Evolutionary conservation across 495 filamentous ascomycete species (phyloP).

Genomic region (Xylaria acuta): DNA sequence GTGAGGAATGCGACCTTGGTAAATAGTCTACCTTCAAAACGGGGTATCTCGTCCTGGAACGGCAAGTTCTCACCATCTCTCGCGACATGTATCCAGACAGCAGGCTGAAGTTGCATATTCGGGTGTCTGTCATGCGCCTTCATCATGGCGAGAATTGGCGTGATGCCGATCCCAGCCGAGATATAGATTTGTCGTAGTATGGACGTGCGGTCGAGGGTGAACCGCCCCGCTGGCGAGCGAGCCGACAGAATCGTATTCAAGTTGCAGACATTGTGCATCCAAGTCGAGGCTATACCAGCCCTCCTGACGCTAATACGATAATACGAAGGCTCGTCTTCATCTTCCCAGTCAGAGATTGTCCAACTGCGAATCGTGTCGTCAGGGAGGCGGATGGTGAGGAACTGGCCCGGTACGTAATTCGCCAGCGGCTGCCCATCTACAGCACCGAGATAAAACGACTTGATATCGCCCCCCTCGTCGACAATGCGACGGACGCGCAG

Average conservation of each 20-base stretch:
- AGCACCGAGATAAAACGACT: conserved; percentile 19
- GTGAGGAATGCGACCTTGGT: conserved; percentile 20
- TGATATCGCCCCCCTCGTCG: conserved; percentile 8
- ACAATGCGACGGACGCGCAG: conserved; percentile 11
- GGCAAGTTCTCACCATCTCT: conserved; percentile 12
- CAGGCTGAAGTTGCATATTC: neutral
- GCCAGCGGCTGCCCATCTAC: conserved; percentile 11
- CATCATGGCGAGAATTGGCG: conserved; percentile 27
- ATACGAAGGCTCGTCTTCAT: conserved; percentile 9
- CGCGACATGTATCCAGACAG: conserved; percentile 24
- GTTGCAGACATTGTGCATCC: conserved; percentile 16
- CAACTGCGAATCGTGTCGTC: conserved; percentile 19
- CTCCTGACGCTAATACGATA: conserved; percentile 23
- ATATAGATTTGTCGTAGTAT: conserved; percentile 19
- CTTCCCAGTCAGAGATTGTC: conserved; percentile 23
- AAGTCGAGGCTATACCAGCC: conserved; percentile 11
- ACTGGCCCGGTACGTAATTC: conserved; percentile 22
- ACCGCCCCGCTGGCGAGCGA: conserved; percentile 18
- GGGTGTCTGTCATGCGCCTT: conserved; percentile 20
- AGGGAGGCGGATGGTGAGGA: conserved; percentile 18
- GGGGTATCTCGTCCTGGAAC: conserved; percentile 14
- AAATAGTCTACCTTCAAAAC: conserved; percentile 12
- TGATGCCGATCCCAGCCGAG: conserved; percentile 26
- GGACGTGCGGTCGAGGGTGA: conserved; percentile 16
- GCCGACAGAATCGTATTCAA: conserved; percentile 1